A percentile compares a stretch with the other conserved stretches of the same genome.
phyloP scores from a whole-genome alignment of 176 grass and related monocot genomes.

The Triticum turgidum region DNA sequence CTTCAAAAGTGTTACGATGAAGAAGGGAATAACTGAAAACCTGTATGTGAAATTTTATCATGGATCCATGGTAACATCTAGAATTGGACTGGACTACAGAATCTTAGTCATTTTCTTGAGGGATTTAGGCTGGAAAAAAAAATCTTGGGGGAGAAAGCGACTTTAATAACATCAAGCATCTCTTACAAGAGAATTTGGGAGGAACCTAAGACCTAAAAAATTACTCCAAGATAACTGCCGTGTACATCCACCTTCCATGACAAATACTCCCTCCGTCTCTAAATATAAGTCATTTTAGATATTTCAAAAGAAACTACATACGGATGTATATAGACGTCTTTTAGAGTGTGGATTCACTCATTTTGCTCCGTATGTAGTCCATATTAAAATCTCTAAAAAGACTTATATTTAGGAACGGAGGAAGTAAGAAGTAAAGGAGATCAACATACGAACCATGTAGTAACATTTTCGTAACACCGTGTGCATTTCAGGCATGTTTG shows the following conservation, averaged over 20 bases:
- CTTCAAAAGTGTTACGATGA: neutral
- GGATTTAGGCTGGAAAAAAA: no score
- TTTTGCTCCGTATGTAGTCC: no score
- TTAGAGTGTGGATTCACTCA: no score
- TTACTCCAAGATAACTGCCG: neutral
- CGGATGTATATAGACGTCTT: no score
- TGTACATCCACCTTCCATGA: neutral
- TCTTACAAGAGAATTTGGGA: no score
- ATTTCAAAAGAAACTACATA: no score
- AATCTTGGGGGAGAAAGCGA: neutral
- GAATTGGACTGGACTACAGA: neutral
- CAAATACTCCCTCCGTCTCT: neutral
- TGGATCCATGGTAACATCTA: neutral
- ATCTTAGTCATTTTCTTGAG: neutral
- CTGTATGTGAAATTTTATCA: neutral
- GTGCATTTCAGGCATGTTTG: neutral
- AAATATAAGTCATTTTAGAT: no score
- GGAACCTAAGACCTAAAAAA: neutral
- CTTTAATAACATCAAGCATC: no score
- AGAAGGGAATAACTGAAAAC: no score
- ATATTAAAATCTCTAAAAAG: no score
- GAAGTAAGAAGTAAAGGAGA: neutral
- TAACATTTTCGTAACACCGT: constrained; percentile 6
- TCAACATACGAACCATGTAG: neutral
- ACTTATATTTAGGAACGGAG: no score